Conservation (phyloP, 2,329 filamentous ascomycete genomes). For the Fusarium domesticum region DNA sequence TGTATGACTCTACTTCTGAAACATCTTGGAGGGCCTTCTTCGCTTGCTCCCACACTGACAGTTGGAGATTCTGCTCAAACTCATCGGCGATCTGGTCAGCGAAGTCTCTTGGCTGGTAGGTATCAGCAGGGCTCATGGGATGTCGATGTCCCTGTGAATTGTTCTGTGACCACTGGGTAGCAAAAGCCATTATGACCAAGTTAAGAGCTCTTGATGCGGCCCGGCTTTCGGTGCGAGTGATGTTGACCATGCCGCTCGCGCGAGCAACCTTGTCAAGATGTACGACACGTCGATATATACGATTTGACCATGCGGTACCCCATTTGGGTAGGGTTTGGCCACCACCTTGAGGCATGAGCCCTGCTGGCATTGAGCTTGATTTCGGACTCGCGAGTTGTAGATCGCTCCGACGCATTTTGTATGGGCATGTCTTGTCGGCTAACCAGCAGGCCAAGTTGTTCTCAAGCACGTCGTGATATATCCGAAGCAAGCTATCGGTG, state of each 20-base stretch:
- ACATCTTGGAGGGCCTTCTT: constrained; percentile 34
- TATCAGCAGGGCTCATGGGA: background rate
- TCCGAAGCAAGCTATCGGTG: constrained; percentile 23
- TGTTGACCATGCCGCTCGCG: constrained; percentile 36
- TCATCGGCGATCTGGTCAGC: constrained; percentile 26
- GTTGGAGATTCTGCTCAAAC: constrained; percentile 37
- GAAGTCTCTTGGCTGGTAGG: constrained; percentile 1
- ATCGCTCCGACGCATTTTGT: constrained; percentile 24
- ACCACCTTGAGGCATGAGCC: constrained; percentile 2
- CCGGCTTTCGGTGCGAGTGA: constrained; percentile 39
- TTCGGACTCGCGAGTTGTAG: background rate
- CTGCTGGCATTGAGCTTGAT: background rate
- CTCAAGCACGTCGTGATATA: constrained; percentile 27
- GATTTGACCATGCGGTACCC: constrained; percentile 44
- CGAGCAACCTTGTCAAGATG: constrained; percentile 44
- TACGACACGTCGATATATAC: constrained; percentile 46
- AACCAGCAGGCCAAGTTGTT: constrained; percentile 27
- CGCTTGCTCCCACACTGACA: constrained; percentile 37
- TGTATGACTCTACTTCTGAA: constrained; percentile 36
- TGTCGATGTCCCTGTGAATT: constrained; percentile 19
- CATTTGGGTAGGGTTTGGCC: constrained; percentile 30
- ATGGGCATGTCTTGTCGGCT: constrained; percentile 26
- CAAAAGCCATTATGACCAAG: constrained; percentile 48
- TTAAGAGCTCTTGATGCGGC: constrained; percentile 44
- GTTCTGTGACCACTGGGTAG: constrained; percentile 48